Percentiles rank a stretch among this genome's conserved stretches.
Evolutionary conservation across 257 asterid species (phyloP).

Genomic region (Vinca minor): DNA sequence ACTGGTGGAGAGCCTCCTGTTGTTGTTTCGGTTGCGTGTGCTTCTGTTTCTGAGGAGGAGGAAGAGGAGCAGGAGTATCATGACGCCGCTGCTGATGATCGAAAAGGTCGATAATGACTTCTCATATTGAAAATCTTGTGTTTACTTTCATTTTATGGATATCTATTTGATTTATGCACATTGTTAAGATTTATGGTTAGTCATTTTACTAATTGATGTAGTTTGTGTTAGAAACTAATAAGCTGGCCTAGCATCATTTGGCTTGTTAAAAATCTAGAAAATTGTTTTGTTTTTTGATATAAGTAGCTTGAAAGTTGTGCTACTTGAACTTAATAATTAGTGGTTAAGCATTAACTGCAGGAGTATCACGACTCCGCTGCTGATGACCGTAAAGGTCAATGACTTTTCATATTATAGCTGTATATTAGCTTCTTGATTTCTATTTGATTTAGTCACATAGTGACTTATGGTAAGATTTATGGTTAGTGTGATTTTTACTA

Average conservation of each 20-base stretch:
- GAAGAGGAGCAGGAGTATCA: conserved; percentile 70
- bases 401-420: too few relatives aligned
- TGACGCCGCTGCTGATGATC: conserved; percentile 57
- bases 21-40: conserved; percentile 57
- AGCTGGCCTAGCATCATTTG: background rate
- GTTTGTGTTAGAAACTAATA: too few relatives aligned
- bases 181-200: background rate
- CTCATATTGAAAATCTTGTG: background rate
- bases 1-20: conserved; percentile 26
- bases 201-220: too few relatives aligned
- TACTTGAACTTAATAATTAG: background rate
- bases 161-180: background rate
- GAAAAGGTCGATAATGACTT: conserved; percentile 45
- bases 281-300: background rate
- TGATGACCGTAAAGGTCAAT: too few relatives aligned
- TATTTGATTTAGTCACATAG: too few relatives aligned
- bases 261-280: background rate
- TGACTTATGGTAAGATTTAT: too few relatives aligned
- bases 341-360: too few relatives aligned
- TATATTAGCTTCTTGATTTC: too few relatives aligned
- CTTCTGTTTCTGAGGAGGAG: conserved; percentile 46
- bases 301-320: background rate
- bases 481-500: too few relatives aligned
- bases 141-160: background rate
- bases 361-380: too few relatives aligned